Percentiles rank a stretch among this genome's conserved stretches.
phyloP scores from a whole-genome alignment of 768 basidiomycete species.

The Rossbeevera mucosa region DNA sequence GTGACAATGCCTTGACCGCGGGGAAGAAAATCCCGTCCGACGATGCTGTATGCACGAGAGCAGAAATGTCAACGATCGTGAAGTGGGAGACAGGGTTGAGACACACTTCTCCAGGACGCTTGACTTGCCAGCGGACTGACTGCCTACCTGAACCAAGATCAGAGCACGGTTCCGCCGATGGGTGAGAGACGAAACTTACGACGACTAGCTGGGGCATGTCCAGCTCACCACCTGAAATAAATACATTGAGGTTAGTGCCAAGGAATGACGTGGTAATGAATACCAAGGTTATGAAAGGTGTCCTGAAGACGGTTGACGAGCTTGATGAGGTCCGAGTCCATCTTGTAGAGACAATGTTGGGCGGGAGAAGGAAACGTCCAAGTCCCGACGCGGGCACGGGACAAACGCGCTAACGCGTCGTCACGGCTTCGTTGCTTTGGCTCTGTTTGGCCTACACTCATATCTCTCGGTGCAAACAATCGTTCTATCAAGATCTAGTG shows the following conservation, averaged over 20 bases:
- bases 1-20: slow-evolving; percentile 94
- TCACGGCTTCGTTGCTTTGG: slow-evolving; percentile 30
- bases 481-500: slow-evolving; percentile 26
- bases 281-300: slow-evolving; percentile 84
- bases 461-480: slow-evolving; percentile 2
- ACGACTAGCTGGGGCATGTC: slow-evolving; percentile 92
- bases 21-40: slow-evolving; percentile 88
- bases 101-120: slow-evolving; percentile 93
- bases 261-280: slow-evolving; percentile 26
- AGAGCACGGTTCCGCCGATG: neutral
- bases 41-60: slow-evolving; percentile 56
- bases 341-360: slow-evolving; percentile 30
- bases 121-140: slow-evolving; percentile 95
- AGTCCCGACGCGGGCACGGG: slow-evolving; percentile 14
- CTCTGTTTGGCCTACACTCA: slow-evolving; percentile 14
- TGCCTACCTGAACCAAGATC: slow-evolving; percentile 65
- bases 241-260: slow-evolving; percentile 10
- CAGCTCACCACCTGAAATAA: slow-evolving; percentile 69
- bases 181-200: slow-evolving; percentile 43
- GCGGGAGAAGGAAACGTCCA: slow-evolving; percentile 1
- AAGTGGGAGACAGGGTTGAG: neutral
- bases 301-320: slow-evolving; percentile 95
- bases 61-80: neutral
- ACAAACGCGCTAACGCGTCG: slow-evolving; percentile 28
- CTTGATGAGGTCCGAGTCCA: slow-evolving; percentile 94